These are phyloP conservation scores for Volutella citrinella DNA, from an alignment of 2,329 filamentous ascomycete species.

Conservation along the genomic window DNA sequence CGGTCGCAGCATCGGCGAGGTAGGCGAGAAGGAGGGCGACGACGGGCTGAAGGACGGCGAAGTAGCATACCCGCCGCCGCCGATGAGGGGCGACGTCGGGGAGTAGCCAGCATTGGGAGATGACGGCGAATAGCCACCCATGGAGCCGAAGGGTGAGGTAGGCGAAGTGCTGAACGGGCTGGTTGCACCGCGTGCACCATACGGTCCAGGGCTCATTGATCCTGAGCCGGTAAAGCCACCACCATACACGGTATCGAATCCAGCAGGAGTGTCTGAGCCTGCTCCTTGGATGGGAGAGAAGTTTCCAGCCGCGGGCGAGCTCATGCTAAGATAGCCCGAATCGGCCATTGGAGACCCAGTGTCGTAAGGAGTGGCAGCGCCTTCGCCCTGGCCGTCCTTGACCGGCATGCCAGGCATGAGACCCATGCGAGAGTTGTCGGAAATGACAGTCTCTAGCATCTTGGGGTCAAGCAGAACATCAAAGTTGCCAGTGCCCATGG, in stretches of 20 bases:
- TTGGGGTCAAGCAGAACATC: conserved; percentile 90
- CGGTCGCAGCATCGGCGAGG: conserved; percentile 56
- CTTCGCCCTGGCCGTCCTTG: conserved; percentile 72
- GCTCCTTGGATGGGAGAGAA: conserved; percentile 77
- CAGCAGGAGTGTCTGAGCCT: conserved; percentile 67
- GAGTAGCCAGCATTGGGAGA: conserved; percentile 73
- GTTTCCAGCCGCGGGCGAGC: conserved; percentile 60
- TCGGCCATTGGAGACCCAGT: conserved; percentile 76
- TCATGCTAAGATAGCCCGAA: conserved; percentile 62
- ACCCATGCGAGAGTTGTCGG: conserved; percentile 83
- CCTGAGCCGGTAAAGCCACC: conserved; percentile 50
- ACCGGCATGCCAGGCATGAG: conserved; percentile 76
- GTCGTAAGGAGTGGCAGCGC: conserved; percentile 93
- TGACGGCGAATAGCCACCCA: conserved; percentile 69
- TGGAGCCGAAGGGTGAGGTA: conserved; percentile 58
- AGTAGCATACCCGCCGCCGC: conserved; percentile 50
- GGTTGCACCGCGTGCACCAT: conserved; percentile 57
- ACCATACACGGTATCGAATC: conserved; percentile 62
- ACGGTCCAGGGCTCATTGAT: conserved; percentile 62
- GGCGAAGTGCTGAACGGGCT: conserved; percentile 75
- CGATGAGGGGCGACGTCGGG: conserved; percentile 69
- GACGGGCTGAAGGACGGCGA: conserved; percentile 63
- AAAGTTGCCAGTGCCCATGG: conserved; percentile 95
- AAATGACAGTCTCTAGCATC: conserved; percentile 93
- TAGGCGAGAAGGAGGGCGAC: conserved; percentile 62